Percentiles rank a stretch among this genome's conserved stretches.
phyloP scores from a whole-genome alignment of 1,284 basidiomycete genomes.

The Naganishia cerealis region DNA sequence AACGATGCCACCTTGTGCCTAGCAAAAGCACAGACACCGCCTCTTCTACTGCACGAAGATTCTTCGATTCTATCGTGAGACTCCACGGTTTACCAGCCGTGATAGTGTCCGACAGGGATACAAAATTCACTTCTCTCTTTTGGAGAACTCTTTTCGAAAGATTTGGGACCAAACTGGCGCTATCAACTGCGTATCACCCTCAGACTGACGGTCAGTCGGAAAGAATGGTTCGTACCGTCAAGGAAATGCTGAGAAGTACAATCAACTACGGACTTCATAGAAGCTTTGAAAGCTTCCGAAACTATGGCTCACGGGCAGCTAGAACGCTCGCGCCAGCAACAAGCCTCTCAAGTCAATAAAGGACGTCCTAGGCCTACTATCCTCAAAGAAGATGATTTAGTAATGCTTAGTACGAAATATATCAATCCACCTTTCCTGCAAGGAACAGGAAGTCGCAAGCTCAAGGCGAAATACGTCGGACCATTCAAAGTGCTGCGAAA shows the following conservation, averaged over 20 bases:
- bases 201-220: slow-evolving; percentile 47
- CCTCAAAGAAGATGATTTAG: slow-evolving; percentile 1
- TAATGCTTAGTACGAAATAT: slow-evolving; percentile 23
- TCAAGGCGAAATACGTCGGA: slow-evolving; percentile 7
- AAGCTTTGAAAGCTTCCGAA: background rate
- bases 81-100: slow-evolving; percentile 54
- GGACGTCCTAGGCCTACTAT: background rate
- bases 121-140: slow-evolving; percentile 56
- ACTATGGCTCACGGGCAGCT: background rate
- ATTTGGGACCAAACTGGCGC: slow-evolving; percentile 49
- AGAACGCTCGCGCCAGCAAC: background rate
- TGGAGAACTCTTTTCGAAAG: slow-evolving; percentile 50
- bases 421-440: slow-evolving; percentile 10
- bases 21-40: slow-evolving; percentile 44
- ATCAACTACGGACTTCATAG: slow-evolving; percentile 14
- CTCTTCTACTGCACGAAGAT: slow-evolving; percentile 53
- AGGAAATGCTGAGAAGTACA: slow-evolving; percentile 20
- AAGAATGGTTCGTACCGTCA: slow-evolving; percentile 28
- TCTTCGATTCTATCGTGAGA: slow-evolving; percentile 54
- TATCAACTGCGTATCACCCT: slow-evolving; percentile 58
- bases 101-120: slow-evolving; percentile 57
- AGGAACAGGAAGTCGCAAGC: slow-evolving; percentile 5
- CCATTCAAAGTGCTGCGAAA: background rate
- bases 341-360: slow-evolving; percentile 15
- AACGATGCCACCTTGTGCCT: slow-evolving; percentile 53